These are phyloP conservation scores for Edaphochlamys debaryana DNA, from an alignment of 139 green algal species.

Conservation along the genomic window DNA sequence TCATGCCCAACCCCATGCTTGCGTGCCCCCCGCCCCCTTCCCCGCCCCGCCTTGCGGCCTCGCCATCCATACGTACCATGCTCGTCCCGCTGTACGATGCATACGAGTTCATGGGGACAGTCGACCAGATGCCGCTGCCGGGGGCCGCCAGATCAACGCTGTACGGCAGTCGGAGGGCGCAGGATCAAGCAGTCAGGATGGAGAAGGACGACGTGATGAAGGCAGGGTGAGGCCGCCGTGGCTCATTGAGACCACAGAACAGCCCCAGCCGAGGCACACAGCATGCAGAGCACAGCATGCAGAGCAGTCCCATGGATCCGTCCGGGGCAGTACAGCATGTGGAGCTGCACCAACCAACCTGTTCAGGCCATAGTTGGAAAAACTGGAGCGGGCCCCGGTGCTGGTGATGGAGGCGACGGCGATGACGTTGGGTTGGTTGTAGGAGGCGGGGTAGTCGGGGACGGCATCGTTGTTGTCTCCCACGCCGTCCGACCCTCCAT, in stretches of 20 bases:
- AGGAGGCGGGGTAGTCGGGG: slow-evolving; percentile 26
- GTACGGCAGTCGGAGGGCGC: background rate
- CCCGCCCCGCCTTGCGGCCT: no score
- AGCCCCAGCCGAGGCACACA: no score
- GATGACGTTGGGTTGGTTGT: slow-evolving; percentile 1
- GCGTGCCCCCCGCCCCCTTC: no score
- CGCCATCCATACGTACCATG: no score
- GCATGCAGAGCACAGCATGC: no score
- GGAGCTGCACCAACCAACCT: background rate
- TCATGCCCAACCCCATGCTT: no score
- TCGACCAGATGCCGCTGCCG: background rate
- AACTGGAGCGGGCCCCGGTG: background rate
- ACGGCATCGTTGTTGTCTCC: slow-evolving; percentile 4
- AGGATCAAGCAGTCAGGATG: no score
- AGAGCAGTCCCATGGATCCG: no score
- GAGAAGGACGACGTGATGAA: no score
- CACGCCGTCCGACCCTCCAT: background rate
- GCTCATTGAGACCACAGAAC: no score
- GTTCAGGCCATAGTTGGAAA: background rate
- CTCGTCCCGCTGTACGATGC: background rate
- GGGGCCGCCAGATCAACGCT: background rate
- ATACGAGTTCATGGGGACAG: background rate
- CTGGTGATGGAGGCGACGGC: slow-evolving; percentile 3
- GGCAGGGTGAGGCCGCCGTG: no score
- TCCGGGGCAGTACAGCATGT: no score